phyloP scores from a whole-genome alignment of 208 protist genomes.

The Wallacemonas sp. region DNA sequence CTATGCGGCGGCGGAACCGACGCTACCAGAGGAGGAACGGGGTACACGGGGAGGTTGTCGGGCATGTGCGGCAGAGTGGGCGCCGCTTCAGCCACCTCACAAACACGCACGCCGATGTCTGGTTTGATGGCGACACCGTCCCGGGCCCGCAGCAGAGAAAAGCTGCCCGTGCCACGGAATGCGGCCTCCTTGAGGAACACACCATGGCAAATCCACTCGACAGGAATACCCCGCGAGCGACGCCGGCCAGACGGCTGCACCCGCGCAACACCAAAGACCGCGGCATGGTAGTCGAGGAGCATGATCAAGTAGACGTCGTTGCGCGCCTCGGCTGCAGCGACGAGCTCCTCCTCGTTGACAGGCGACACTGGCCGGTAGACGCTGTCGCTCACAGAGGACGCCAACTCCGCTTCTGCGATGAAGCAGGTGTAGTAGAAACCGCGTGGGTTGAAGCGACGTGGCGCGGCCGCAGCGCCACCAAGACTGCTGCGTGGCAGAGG shows the following conservation, averaged over 20 bases:
- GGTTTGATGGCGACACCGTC: constrained; percentile 61
- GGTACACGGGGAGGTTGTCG: constrained; percentile 4
- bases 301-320: constrained; percentile 37
- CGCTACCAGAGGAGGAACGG: not conserved
- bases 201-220: constrained; percentile 71
- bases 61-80: constrained; percentile 10
- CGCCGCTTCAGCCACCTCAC: constrained; percentile 39
- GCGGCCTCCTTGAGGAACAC: constrained; percentile 41
- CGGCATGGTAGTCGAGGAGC: constrained; percentile 33
- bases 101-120: constrained; percentile 52
- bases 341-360: constrained; percentile 42
- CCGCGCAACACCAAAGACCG: constrained; percentile 61
- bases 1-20: constrained; percentile 12
- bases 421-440: constrained; percentile 29
- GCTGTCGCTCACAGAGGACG: constrained; percentile 45
- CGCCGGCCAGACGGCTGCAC: constrained; percentile 27
- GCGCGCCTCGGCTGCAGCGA: constrained; percentile 32
- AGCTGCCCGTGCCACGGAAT: constrained; percentile 23
- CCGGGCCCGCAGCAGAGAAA: constrained; percentile 49
- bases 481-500: constrained; percentile 11
- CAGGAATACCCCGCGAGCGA: constrained; percentile 19
- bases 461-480: not conserved
- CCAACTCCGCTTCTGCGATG: constrained; percentile 45
- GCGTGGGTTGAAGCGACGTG: not conserved
- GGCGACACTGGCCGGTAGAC: constrained; percentile 40